These are phyloP conservation scores for Penicillium occitanis DNA, from an alignment of 2,329 filamentous ascomycete species.

Conservation along the genomic window DNA sequence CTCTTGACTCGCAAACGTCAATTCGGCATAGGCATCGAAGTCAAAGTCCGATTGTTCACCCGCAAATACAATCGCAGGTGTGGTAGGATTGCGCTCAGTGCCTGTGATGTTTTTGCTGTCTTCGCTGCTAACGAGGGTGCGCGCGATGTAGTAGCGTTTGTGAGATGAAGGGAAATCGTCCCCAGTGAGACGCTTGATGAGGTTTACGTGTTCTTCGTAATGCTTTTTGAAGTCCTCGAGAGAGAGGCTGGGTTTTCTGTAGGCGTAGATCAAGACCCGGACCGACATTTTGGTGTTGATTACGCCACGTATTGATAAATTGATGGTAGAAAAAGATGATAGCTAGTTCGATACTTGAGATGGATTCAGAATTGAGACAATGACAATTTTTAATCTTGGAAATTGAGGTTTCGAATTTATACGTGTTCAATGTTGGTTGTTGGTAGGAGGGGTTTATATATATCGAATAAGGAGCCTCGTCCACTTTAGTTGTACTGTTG, in stretches of 20 bases:
- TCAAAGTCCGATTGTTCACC: constrained; percentile 27
- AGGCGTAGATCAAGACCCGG: constrained; percentile 14
- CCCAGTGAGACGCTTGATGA: constrained; percentile 25
- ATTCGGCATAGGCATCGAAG: constrained; percentile 26
- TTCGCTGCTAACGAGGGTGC: constrained; percentile 14
- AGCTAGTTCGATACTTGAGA: neutral
- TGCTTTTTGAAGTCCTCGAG: constrained; percentile 26
- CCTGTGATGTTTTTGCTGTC: neutral
- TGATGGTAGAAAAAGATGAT: neutral
- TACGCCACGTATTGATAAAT: neutral
- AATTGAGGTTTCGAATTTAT: neutral
- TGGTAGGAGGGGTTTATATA: neutral
- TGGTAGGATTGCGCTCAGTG: constrained; percentile 24
- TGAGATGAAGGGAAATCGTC: constrained; percentile 27
- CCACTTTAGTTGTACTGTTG: neutral
- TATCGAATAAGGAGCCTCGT: neutral
- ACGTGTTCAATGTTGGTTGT: neutral
- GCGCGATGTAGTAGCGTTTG: constrained; percentile 26
- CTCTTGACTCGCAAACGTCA: constrained; percentile 26
- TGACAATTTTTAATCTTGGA: neutral
- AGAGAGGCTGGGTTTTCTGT: constrained; percentile 27
- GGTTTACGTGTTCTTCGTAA: constrained; percentile 27
- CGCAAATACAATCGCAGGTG: constrained; percentile 23
- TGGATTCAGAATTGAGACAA: neutral
- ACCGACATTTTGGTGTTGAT: neutral